Conservation (phyloP, 2,329 filamentous ascomycete species). For the Tetracladium maxilliforme region DNA sequence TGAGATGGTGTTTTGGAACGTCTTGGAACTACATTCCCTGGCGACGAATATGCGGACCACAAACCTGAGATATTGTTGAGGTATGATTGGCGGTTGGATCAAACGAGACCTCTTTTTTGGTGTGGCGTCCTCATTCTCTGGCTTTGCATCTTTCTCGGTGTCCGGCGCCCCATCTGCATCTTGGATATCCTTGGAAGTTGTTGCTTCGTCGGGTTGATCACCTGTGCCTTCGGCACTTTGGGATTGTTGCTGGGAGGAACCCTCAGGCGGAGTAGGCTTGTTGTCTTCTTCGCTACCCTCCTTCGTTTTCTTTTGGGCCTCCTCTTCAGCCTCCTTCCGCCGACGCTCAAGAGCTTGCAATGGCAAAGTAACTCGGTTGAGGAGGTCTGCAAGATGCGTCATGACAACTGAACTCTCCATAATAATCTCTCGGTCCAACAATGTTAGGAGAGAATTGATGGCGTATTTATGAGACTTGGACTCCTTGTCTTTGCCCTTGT, state of each 20-base stretch:
- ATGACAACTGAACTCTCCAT: conserved; percentile 96
- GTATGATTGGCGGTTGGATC: conserved; percentile 76
- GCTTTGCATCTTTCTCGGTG: not conserved
- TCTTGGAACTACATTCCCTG: conserved; percentile 92
- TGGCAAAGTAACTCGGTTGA: conserved; percentile 80
- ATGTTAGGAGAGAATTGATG: conserved; percentile 74
- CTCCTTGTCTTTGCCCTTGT: conserved; percentile 82
- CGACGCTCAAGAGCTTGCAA: conserved; percentile 71
- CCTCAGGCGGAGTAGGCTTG: conserved; percentile 7
- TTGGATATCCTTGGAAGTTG: no score
- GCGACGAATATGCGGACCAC: conserved; percentile 96
- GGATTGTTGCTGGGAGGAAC: conserved; percentile 9
- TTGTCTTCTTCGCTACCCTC: conserved; percentile 16
- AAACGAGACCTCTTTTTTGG: no score
- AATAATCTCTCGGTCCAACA: conserved; percentile 86
- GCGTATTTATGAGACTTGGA: conserved; percentile 75
- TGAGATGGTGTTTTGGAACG: conserved; percentile 91
- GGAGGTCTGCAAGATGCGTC: conserved; percentile 76
- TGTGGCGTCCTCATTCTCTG: conserved; percentile 2
- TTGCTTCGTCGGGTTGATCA: conserved; percentile 1
- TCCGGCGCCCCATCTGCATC: no score
- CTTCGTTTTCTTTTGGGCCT: conserved; percentile 25
- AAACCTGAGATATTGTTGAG: conserved; percentile 75
- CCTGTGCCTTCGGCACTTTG: conserved; percentile 5
- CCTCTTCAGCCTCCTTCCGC: conserved; percentile 57